Conservation (phyloP, 805 yeast genomes). For the Candida orba region DNA sequence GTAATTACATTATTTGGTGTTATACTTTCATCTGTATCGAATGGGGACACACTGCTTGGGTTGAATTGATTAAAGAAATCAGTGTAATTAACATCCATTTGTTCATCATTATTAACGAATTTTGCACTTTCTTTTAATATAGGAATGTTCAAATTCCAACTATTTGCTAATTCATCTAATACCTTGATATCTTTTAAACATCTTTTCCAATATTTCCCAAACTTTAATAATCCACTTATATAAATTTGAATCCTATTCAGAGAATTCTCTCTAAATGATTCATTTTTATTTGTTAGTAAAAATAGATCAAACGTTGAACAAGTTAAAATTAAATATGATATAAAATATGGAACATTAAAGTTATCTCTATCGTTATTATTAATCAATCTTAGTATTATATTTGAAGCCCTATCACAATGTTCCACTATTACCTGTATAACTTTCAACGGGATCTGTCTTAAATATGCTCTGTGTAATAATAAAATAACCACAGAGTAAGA, state of each 20-base stretch:
- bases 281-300: conserved; percentile 22
- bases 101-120: neutral
- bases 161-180: conserved; percentile 18
- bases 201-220: conserved; percentile 24
- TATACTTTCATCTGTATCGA: neutral
- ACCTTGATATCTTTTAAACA: conserved; percentile 26
- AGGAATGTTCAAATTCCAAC: conserved; percentile 18
- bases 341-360: conserved; percentile 24
- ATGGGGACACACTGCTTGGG: neutral
- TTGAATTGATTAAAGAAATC: conserved; percentile 2
- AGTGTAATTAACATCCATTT: neutral
- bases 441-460: conserved; percentile 24
- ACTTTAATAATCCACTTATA: conserved; percentile 19
- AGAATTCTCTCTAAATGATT: conserved; percentile 15
- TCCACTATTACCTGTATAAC: conserved; percentile 21
- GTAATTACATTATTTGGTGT: neutral
- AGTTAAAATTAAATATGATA: conserved; percentile 26
- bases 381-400: conserved; percentile 14
- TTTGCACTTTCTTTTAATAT: neutral
- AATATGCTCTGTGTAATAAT: conserved; percentile 26
- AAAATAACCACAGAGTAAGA: conserved; percentile 24
- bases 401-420: conserved; percentile 22
- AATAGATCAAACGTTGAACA: conserved; percentile 29
- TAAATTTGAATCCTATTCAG: conserved; percentile 15
- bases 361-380: neutral